Evolutionary conservation across 257 asterid genomes (phyloP).

Genomic region (Solanum appendiculatum): DNA sequence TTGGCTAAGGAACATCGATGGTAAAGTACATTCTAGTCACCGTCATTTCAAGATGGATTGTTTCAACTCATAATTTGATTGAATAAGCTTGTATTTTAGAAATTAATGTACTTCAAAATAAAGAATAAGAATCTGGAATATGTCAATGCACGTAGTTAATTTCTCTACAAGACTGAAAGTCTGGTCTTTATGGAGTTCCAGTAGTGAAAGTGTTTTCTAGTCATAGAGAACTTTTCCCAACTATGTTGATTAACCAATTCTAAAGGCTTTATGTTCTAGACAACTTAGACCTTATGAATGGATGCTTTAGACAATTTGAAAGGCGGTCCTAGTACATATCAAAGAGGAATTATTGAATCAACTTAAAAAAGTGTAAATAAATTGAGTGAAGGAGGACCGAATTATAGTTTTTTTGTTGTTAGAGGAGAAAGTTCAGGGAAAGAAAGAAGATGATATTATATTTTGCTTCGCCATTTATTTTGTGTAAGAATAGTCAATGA

Average conservation of each 20-base stretch:
- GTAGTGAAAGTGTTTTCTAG: not conserved
- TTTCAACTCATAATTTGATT: not conserved
- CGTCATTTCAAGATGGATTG: not conserved
- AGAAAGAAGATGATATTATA: not conserved
- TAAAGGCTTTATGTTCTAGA: not conserved
- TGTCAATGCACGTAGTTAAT: not conserved
- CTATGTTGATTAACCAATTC: not conserved
- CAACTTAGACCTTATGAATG: not conserved
- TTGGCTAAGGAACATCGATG: slow-evolving; percentile 56
- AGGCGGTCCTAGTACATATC: not conserved
- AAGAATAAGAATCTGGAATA: not conserved
- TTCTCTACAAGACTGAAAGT: not conserved
- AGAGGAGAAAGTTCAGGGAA: not conserved
- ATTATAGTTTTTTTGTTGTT: not conserved
- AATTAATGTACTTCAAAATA: not conserved
- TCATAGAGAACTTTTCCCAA: not conserved
- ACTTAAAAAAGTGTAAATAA: not conserved
- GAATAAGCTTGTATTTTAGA: not conserved
- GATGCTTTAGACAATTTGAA: not conserved
- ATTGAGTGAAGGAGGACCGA: not conserved
- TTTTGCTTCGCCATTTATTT: not conserved
- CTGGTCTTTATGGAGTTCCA: not conserved
- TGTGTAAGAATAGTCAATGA: not conserved
- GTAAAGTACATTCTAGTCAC: slow-evolving; percentile 14
- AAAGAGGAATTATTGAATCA: not conserved